Conservation (phyloP, 495 filamentous ascomycete genomes). For the Neurospora tetrasperma region DNA sequence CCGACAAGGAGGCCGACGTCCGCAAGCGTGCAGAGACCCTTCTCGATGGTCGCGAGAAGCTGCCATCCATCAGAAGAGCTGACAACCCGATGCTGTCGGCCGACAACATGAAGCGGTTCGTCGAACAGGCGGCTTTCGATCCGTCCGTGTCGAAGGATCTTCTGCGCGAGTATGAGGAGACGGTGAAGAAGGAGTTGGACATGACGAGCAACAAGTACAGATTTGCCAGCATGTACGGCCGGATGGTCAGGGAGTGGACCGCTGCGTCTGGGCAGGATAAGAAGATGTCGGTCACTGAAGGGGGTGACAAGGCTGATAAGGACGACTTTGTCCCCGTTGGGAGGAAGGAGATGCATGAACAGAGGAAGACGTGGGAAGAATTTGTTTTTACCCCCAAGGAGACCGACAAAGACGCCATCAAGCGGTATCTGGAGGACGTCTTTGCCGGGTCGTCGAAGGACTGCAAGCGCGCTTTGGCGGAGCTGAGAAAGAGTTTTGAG, state of each 20-base stretch:
- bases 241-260: slow-evolving; percentile 51
- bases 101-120: slow-evolving; percentile 17
- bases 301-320: background rate
- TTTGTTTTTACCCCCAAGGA: slow-evolving; percentile 30
- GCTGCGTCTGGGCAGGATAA: slow-evolving; percentile 20
- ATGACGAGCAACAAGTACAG: slow-evolving; percentile 44
- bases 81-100: slow-evolving; percentile 10
- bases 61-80: slow-evolving; percentile 8
- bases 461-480: slow-evolving; percentile 3
- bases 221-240: slow-evolving; percentile 51
- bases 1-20: slow-evolving; percentile 14
- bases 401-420: slow-evolving; percentile 24
- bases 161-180: slow-evolving; percentile 28
- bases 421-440: slow-evolving; percentile 41
- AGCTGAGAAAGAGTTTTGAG: background rate
- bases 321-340: slow-evolving; percentile 12
- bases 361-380: slow-evolving; percentile 47
- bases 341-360: slow-evolving; percentile 28
- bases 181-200: slow-evolving; percentile 26
- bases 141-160: slow-evolving; percentile 22
- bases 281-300: slow-evolving; percentile 10
- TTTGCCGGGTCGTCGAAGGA: slow-evolving; percentile 31
- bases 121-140: slow-evolving; percentile 27
- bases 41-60: slow-evolving; percentile 21
- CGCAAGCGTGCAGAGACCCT: slow-evolving; percentile 20